Evolutionary conservation across 1,139 yeast species (phyloP).

Genomic region (Candida freyschussii): DNA sequence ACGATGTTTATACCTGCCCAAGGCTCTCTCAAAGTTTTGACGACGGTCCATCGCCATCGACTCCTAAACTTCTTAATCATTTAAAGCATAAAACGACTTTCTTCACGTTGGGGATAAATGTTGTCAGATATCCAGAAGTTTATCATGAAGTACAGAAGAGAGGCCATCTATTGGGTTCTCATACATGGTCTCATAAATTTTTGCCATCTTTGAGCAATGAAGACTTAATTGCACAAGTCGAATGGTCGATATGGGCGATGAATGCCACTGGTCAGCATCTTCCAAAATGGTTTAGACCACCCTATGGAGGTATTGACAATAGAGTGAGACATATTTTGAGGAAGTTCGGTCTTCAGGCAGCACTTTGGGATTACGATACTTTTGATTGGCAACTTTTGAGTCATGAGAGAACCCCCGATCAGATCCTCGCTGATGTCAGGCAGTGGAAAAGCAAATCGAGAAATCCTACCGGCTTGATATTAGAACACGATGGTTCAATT

Average conservation of each 20-base stretch:
- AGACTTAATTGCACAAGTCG: conserved; percentile 78
- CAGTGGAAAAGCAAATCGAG: conserved; percentile 39
- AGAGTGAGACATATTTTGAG: conserved; percentile 74
- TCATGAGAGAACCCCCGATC: conserved; percentile 39
- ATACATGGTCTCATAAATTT: conserved; percentile 90
- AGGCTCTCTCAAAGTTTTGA: conserved; percentile 83
- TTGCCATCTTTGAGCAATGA: conserved; percentile 75
- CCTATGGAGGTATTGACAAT: conserved; percentile 91
- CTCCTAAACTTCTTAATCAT: conserved; percentile 51
- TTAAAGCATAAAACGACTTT: conserved; percentile 63
- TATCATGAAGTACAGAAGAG: conserved; percentile 49
- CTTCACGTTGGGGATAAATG: conserved; percentile 80
- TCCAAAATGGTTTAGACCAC: conserved; percentile 96
- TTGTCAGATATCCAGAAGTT: conserved; percentile 69
- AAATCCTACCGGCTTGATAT: conserved; percentile 54
- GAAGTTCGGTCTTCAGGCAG: conserved; percentile 84
- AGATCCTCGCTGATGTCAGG: conserved; percentile 50
- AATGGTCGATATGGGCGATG: conserved; percentile 98
- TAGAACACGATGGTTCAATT: conserved; percentile 77
- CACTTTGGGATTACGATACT: conserved; percentile 88
- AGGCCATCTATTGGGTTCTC: conserved; percentile 84
- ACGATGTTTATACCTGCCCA: conserved; percentile 75
- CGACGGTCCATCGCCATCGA: conserved; percentile 85
- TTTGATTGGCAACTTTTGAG: conserved; percentile 80
- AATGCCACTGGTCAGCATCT: conserved; percentile 85